These are phyloP conservation scores for Arthrobotrys pseudoclavata DNA, from an alignment of 2,329 filamentous ascomycete genomes.

Conservation along the genomic window DNA sequence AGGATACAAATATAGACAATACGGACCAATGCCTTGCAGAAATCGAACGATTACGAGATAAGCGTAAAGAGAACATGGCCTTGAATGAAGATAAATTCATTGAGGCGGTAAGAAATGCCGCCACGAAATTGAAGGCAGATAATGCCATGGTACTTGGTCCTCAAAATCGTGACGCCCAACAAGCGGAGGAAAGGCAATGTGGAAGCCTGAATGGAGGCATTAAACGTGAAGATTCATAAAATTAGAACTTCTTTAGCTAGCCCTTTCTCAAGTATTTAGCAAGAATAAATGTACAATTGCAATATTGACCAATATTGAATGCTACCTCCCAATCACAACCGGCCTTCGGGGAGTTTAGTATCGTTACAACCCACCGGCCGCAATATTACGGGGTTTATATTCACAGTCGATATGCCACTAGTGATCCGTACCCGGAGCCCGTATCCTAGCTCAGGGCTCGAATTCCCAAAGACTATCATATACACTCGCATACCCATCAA, in stretches of 20 bases:
- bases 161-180: not conserved
- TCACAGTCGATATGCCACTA: too few relatives aligned
- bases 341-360: too few relatives aligned
- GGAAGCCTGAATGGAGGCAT: not conserved
- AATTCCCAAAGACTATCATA: too few relatives aligned
- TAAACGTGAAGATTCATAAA: not conserved
- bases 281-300: too few relatives aligned
- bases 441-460: too few relatives aligned
- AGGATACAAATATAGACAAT: constrained; percentile 15
- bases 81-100: constrained; percentile 23
- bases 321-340: too few relatives aligned
- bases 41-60: constrained; percentile 13
- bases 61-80: not conserved
- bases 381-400: too few relatives aligned
- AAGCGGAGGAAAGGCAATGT: not conserved
- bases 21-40: constrained; percentile 10
- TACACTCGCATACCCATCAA: too few relatives aligned
- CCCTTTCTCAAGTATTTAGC: not conserved
- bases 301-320: not conserved
- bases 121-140: not conserved
- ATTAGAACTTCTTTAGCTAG: not conserved
- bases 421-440: too few relatives aligned
- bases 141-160: constrained; percentile 2
- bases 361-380: too few relatives aligned
- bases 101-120: not conserved